These are phyloP conservation scores for Iris macrosiphon DNA, from an alignment of 106 monocot genomes.

Conservation along the genomic window DNA sequence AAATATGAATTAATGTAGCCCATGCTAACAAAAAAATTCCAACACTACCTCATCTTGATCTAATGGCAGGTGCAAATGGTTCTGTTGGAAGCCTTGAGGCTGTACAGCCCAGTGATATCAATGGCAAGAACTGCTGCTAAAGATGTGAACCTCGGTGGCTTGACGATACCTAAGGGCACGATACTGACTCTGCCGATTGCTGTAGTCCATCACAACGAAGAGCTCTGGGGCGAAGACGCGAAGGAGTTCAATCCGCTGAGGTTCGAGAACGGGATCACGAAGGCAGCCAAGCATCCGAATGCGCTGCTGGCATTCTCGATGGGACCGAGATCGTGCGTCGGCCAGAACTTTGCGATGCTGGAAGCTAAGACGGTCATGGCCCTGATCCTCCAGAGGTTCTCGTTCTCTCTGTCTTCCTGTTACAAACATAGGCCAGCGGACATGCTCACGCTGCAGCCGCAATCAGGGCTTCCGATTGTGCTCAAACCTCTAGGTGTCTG, in stretches of 20 bases:
- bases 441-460: slow-evolving; percentile 42
- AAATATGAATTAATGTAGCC: no score
- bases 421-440: slow-evolving; percentile 42
- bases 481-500: slow-evolving; percentile 8
- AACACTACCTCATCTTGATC: no score
- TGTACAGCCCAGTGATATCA: slow-evolving; percentile 27
- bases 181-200: slow-evolving; percentile 19
- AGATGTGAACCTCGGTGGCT: slow-evolving; percentile 25
- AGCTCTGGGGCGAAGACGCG: slow-evolving; percentile 43
- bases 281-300: slow-evolving; percentile 33
- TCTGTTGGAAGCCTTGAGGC: slow-evolving; percentile 40
- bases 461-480: slow-evolving; percentile 41
- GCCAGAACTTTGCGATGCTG: slow-evolving; percentile 54
- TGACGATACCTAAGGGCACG: slow-evolving; percentile 21
- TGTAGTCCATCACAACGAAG: slow-evolving; percentile 29
- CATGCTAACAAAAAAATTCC: no score
- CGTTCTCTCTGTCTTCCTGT: slow-evolving; percentile 27
- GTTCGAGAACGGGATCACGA: slow-evolving; percentile 44
- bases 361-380: slow-evolving; percentile 49
- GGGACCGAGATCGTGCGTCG: slow-evolving; percentile 46
- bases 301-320: slow-evolving; percentile 45
- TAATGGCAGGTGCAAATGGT: slow-evolving; percentile 34
- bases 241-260: slow-evolving; percentile 41
- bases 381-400: slow-evolving; percentile 57
- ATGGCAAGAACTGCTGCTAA: slow-evolving; percentile 10